phyloP scores from a whole-genome alignment of 2,329 filamentous ascomycete genomes.

The Penicillium sp. region DNA sequence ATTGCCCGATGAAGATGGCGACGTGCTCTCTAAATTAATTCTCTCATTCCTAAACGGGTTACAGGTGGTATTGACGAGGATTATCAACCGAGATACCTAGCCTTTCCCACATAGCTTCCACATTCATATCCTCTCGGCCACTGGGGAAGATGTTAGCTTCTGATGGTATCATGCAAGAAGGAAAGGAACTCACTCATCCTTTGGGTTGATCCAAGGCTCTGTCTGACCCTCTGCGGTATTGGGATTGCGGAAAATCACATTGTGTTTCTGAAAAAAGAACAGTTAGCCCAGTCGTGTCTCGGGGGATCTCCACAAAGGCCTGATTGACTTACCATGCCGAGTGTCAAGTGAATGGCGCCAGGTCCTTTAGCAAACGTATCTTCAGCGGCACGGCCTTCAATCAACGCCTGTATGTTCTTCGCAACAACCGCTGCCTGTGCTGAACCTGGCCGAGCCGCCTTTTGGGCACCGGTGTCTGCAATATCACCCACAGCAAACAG shows the following conservation, averaged over 20 bases:
- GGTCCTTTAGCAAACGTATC: constrained; percentile 24
- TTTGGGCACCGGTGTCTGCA: constrained; percentile 30
- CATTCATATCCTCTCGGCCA: constrained; percentile 33
- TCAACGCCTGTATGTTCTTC: constrained; percentile 28
- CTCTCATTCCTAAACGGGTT: background rate
- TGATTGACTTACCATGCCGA: constrained; percentile 26
- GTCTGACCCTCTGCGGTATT: constrained; percentile 28
- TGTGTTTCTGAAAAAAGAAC: constrained; percentile 24
- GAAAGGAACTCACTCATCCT: constrained; percentile 25
- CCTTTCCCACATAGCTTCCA: constrained; percentile 31
- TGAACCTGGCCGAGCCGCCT: constrained; percentile 28
- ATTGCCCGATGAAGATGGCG: background rate
- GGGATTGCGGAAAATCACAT: constrained; percentile 33
- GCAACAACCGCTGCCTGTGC: constrained; percentile 28
- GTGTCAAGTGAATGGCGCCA: constrained; percentile 28
- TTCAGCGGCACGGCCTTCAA: constrained; percentile 21
- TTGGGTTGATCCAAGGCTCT: constrained; percentile 27
- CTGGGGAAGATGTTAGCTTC: constrained; percentile 11
- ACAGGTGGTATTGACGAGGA: constrained; percentile 30
- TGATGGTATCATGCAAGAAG: no score
- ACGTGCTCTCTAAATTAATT: no score
- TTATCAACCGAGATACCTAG: constrained; percentile 24
- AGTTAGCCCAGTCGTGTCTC: constrained; percentile 1
- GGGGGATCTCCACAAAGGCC: background rate
- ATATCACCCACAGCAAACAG: constrained; percentile 32